A percentile compares a stretch with the other conserved stretches of the same genome.
phyloP scores from a whole-genome alignment of 441 rosid species.

The Lepidium campestre region DNA sequence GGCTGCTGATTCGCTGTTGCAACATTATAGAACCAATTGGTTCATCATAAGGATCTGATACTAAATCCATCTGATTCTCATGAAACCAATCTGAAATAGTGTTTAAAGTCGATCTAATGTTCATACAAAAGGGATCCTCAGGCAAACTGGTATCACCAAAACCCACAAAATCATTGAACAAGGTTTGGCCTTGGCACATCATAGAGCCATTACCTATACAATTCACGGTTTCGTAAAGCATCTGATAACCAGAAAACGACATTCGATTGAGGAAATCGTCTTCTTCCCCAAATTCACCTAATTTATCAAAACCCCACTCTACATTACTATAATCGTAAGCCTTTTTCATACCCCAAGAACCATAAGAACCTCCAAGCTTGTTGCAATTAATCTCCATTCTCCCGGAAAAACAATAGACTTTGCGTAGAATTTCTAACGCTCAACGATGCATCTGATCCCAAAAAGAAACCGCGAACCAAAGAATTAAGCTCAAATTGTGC shows the following conservation, averaged over 20 bases:
- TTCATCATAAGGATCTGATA: slow-evolving; percentile 8
- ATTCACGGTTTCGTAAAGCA: neutral
- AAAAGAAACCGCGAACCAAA: neutral
- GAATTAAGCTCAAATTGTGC: neutral
- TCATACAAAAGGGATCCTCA: slow-evolving; percentile 42
- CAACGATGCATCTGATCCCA: neutral
- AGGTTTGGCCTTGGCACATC: neutral
- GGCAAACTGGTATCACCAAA: slow-evolving; percentile 20
- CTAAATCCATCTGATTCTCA: slow-evolving; percentile 21
- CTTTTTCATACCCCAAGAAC: neutral
- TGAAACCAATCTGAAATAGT: slow-evolving; percentile 29
- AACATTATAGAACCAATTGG: neutral
- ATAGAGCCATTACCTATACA: neutral
- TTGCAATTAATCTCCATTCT: slow-evolving; percentile 5
- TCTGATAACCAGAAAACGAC: neutral
- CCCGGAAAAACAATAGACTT: neutral
- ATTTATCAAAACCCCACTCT: neutral
- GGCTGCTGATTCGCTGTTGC: neutral
- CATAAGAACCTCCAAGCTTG: neutral
- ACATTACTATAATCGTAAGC: neutral
- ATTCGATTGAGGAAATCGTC: neutral
- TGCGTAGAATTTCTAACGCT: neutral
- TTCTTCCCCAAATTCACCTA: neutral
- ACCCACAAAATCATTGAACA: neutral
- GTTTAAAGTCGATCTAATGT: slow-evolving; percentile 27